Percentiles rank a stretch among this genome's conserved stretches.
phyloP scores from a whole-genome alignment of 257 asterid species.

The Orobanche coerulescens region DNA sequence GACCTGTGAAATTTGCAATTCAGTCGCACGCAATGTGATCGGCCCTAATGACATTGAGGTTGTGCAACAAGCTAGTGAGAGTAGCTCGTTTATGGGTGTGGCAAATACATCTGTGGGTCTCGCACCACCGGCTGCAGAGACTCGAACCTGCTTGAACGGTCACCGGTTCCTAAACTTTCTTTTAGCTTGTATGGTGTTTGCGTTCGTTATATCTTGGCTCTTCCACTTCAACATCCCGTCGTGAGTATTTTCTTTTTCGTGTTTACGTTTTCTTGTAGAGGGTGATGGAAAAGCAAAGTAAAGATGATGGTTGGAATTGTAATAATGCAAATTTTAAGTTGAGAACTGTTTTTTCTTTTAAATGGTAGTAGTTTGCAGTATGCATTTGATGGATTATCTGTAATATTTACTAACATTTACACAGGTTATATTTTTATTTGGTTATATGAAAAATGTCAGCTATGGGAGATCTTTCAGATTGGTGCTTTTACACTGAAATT shows the following conservation, averaged over 20 bases:
- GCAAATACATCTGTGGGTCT: constrained; percentile 22
- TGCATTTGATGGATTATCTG: constrained; percentile 18
- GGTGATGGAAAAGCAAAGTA: constrained; percentile 7
- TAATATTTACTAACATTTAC: neutral
- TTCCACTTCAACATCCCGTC: constrained; percentile 82
- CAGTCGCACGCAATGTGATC: constrained; percentile 65
- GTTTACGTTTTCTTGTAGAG: neutral
- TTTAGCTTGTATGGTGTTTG: constrained; percentile 84
- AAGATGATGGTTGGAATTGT: neutral
- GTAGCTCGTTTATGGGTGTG: constrained; percentile 17
- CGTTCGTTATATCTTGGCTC: constrained; percentile 88
- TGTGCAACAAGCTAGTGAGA: constrained; percentile 37
- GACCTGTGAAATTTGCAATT: constrained; percentile 87
- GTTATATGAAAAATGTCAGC: too few species aligned
- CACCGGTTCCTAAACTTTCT: constrained; percentile 67
- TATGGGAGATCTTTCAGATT: too few species aligned
- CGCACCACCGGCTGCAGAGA: constrained; percentile 23
- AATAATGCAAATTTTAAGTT: constrained; percentile 1
- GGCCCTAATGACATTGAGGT: constrained; percentile 49
- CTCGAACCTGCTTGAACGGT: constrained; percentile 55
- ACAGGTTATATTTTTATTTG: constrained; percentile 5
- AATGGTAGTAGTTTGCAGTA: neutral
- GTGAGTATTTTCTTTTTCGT: constrained; percentile 14
- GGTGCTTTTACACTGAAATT: too few species aligned
- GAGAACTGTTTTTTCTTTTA: neutral